Evolutionary conservation across 2,329 filamentous ascomycete genomes (phyloP), one percentile per base, ranked within the genome.

Genomic region (Allantophomopsis lycopodina): DNA sequence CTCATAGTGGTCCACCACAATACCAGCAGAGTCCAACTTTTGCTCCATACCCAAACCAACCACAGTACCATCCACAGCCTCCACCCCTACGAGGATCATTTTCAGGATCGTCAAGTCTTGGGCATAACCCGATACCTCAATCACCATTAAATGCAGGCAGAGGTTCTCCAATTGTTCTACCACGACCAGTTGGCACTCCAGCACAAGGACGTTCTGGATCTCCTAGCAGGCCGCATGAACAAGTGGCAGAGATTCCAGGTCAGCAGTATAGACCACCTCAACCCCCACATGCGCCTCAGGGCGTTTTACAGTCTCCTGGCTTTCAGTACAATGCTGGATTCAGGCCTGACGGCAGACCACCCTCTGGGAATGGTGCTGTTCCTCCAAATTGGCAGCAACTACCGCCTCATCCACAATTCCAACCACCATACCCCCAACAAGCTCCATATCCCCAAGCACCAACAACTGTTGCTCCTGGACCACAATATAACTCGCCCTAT

Each of bases 261-360:
- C 52, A 55, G 40, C 54, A 56, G 38, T 52, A 53, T 40, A 52
- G 54, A 36, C 44, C 50, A 32, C 47, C 52, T 32, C 43, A 44
- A 34, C 50, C 54, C 35, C 32, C 32, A 34, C 32, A 34, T 17
- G 44, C 46, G 37, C 41, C 48, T 16, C 54, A 52, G 42, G 46
- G 45, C 13, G 32, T 39, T 35, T 33, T 20, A 14, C 46, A 46
- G 33, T 37, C 40, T 15, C 44, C 44, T 36, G 49, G 48, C 28
- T 35, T 46, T 17, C 40, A 44, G 15, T 49, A 48, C 14, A 45
- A 44, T 39, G 7, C 32, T 13, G 32, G 36, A 31, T 37, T 20
- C 16, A 35, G 38, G 35, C 18, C 41, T 17, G 34, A 38, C 16
- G 35, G 35, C 28, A 41, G 50, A 43, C 42, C 49, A 18, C 41